These are phyloP conservation scores for Clonostachys byssicola DNA, from an alignment of 2,329 filamentous ascomycete species.

Conservation along the genomic window DNA sequence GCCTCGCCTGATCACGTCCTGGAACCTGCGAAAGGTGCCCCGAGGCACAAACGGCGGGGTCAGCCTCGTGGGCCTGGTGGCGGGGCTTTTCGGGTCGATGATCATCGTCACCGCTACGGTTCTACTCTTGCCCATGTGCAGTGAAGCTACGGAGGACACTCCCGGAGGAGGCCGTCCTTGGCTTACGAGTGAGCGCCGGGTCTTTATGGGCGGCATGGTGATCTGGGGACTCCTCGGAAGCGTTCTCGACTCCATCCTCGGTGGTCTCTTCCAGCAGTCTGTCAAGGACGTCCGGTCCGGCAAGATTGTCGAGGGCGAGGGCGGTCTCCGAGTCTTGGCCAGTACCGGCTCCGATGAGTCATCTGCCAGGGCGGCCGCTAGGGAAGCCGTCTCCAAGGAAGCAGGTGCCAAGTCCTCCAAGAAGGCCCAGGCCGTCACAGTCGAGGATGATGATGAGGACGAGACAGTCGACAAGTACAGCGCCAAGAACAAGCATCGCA, in stretches of 20 bases:
- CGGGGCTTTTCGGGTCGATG: conserved; percentile 70
- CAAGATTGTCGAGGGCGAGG: conserved; percentile 84
- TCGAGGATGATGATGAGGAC: conserved; percentile 21
- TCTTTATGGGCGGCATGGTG: conserved; percentile 55
- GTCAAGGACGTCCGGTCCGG: conserved; percentile 80
- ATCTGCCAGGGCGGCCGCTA: conserved; percentile 22
- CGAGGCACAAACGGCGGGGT: conserved; percentile 93
- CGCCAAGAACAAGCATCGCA: conserved; percentile 41
- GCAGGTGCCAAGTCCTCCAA: conserved; percentile 9
- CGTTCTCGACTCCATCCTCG: conserved; percentile 81
- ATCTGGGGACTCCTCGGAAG: conserved; percentile 76
- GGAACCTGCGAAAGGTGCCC: conserved; percentile 71
- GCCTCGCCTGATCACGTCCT: conserved; percentile 84
- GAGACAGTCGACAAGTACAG: conserved; percentile 39
- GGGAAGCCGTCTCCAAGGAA: conserved; percentile 21
- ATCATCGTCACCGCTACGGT: conserved; percentile 64
- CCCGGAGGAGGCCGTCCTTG: conserved; percentile 43
- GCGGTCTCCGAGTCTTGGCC: conserved; percentile 58
- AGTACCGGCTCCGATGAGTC: conserved; percentile 10
- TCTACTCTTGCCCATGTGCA: conserved; percentile 67
- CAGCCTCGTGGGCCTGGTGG: conserved; percentile 66
- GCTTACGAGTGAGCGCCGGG: conserved; percentile 37
- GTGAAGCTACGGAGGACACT: conserved; percentile 24
- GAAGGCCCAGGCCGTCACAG: conserved; percentile 3
- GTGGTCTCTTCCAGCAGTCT: conserved; percentile 79